Percentiles rank a stretch among this genome's conserved stretches.
These are phyloP conservation scores for Fraxinus nigra DNA, from an alignment of 305 asterid species.

Conservation along the genomic window DNA sequence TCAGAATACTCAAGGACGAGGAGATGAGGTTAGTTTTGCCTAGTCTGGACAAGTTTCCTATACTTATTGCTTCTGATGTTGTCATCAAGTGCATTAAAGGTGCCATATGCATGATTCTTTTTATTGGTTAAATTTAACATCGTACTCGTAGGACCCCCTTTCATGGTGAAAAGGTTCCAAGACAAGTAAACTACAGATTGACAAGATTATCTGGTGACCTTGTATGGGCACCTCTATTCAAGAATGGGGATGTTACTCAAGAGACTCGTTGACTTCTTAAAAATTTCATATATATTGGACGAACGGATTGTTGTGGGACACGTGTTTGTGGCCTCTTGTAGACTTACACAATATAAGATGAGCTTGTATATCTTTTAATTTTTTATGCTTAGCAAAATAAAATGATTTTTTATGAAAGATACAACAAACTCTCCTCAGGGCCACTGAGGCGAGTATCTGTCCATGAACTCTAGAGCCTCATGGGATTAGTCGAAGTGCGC, in stretches of 20 bases:
- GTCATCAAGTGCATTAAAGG: conserved; percentile 14
- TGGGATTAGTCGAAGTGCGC: too few species aligned
- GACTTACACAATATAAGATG: background rate
- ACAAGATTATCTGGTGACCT: background rate
- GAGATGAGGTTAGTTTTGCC: conserved; percentile 74
- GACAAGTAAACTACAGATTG: background rate
- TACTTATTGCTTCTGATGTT: conserved; percentile 12
- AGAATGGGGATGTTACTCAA: background rate
- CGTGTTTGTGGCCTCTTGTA: background rate
- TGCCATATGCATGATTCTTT: conserved; percentile 1
- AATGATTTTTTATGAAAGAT: background rate
- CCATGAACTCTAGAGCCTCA: too few species aligned
- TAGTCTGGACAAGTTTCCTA: conserved; percentile 12
- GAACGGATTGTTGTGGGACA: background rate
- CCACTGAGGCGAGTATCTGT: too few species aligned
- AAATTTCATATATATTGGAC: background rate
- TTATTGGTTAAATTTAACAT: conserved; percentile 6
- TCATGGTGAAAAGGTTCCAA: background rate
- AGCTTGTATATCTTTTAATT: background rate
- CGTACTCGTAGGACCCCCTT: background rate
- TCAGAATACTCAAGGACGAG: conserved; percentile 85
- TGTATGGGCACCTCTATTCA: background rate
- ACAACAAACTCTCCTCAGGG: background rate
- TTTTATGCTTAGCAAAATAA: background rate
- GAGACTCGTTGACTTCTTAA: background rate